Base-by-base conservation (phyloP, 306 rosid species). In the Rosa chinensis region DNA sequence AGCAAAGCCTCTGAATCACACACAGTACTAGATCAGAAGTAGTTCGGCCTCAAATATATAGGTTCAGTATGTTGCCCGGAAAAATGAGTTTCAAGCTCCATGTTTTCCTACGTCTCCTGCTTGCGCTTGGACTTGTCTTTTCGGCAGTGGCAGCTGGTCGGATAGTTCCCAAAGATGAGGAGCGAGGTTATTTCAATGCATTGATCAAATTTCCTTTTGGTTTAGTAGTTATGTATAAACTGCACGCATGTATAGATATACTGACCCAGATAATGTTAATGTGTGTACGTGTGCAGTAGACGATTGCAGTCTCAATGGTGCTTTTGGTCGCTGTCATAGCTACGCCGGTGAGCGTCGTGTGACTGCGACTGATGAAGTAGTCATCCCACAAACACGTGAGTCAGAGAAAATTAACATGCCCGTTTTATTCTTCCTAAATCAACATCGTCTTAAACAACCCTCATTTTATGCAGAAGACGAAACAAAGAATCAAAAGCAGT, bases 301-400 rank as follows among this genome's bases (percentile, higher is more conserved):
- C 70, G 43, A 4, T 17, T 66, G 71, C 71, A 39, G 3, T 66
- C 4, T 16, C 43, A 35, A 6, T 32, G 71, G 48, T 39, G 71
- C 45, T 35, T 48, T 66, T 48, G 42, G 75, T 71, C 75, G 21
- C n/a, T n/a, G n/a, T n/a, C n/a, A n/a, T n/a, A n/a, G n/a, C n/a
- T n/a, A n/a, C n/a, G n/a, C n/a, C n/a, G n/a, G n/a, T n/a, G n/a
- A n/a, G n/a, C 56, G 20, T 11, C n/a, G 21, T 10, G 74, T 44
- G 16, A 4, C 53, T 48, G 18, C 39, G 4, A 70, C 39, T 21
- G 39, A 47, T 64, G 69, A 35, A 63, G 23, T 0, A 11, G 11
- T 44, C 10, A 25, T 25, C 2, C 75, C 58, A 12, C 25, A 45
- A 47, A 47, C 52, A n/a, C 14, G 28, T 49, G 42, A 64, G 70